phyloP scores from a whole-genome alignment of 768 basidiomycete species.

The Coprinopsis strossmayeri region DNA sequence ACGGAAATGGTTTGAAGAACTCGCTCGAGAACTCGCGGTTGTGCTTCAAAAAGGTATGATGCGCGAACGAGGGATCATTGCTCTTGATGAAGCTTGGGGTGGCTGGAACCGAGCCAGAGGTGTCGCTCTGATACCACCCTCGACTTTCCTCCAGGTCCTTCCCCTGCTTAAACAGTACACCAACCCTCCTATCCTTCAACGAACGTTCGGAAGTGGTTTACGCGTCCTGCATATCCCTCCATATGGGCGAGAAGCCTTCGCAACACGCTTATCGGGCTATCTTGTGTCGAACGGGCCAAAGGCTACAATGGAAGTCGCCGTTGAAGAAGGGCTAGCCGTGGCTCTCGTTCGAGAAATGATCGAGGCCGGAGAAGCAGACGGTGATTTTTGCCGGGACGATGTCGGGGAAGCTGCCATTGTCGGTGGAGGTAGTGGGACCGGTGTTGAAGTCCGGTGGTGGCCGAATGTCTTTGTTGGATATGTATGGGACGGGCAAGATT shows the following conservation, averaged over 20 bases:
- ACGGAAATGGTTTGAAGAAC: slow-evolving; percentile 66
- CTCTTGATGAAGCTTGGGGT: slow-evolving; percentile 91
- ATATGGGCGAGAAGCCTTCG: slow-evolving; percentile 64
- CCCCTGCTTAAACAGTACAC: slow-evolving; percentile 64
- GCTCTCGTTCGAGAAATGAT: slow-evolving; percentile 7
- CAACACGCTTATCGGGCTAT: slow-evolving; percentile 52
- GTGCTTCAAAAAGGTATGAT: slow-evolving; percentile 73
- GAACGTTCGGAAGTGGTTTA: slow-evolving; percentile 69
- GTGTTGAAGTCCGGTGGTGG: slow-evolving; percentile 66
- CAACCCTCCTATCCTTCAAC: slow-evolving; percentile 55
- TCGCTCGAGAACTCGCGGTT: slow-evolving; percentile 75
- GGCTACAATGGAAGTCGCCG: slow-evolving; percentile 66
- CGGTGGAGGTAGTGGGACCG: slow-evolving; percentile 52
- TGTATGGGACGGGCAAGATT: slow-evolving; percentile 64
- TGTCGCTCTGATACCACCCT: slow-evolving; percentile 85
- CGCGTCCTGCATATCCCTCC: slow-evolving; percentile 79
- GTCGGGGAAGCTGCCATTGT: slow-evolving; percentile 8
- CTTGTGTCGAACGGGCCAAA: slow-evolving; percentile 44
- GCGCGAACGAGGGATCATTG: slow-evolving; percentile 73
- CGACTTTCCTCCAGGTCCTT: slow-evolving; percentile 73
- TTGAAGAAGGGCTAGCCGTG: slow-evolving; percentile 47
- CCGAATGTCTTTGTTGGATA: slow-evolving; percentile 60
- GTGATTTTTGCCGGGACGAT: slow-evolving; percentile 9
- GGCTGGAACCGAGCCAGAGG: slow-evolving; percentile 93
- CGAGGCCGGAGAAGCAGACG: slow-evolving; percentile 4